phyloP scores from a whole-genome alignment of 192 early-diverging fungal genomes.

The Coemansia sp. region DNA sequence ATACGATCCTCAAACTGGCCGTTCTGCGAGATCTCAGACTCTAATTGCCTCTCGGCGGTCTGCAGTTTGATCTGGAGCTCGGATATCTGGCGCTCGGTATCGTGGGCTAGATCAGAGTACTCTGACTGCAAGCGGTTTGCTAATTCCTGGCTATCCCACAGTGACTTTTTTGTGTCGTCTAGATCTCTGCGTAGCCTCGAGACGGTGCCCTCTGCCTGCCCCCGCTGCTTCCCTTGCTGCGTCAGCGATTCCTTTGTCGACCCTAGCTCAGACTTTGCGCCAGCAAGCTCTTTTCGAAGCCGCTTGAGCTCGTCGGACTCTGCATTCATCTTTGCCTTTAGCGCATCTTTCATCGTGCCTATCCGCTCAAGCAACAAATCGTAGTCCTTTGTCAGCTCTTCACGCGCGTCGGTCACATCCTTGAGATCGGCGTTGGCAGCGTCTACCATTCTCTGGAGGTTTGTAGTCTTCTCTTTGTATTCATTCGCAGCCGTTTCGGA shows the following conservation, averaged over 20 bases:
- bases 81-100: conserved; percentile 27
- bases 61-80: conserved; percentile 19
- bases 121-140: conserved; percentile 31
- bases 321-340: conserved; percentile 78
- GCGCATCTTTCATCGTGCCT: conserved; percentile 73
- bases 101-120: conserved; percentile 16
- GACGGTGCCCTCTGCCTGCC: conserved; percentile 10
- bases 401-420: conserved; percentile 40
- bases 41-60: conserved; percentile 34
- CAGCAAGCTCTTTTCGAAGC: conserved; percentile 25
- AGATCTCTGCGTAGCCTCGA: conserved; percentile 24
- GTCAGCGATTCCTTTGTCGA: conserved; percentile 17
- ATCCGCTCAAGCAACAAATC: conserved; percentile 73
- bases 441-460: conserved; percentile 29
- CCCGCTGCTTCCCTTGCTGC: conserved; percentile 1
- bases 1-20: conserved; percentile 47
- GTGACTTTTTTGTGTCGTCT: conserved; percentile 25
- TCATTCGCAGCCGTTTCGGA: conserved; percentile 1
- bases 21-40: conserved; percentile 24
- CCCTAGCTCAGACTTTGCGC: conserved; percentile 8
- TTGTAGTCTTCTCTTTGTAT: conserved; percentile 6
- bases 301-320: conserved; percentile 65
- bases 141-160: conserved; percentile 49
- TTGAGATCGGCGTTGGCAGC: conserved; percentile 20
- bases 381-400: conserved; percentile 57